Evolutionary conservation across 116 monocot species (phyloP).

Genomic region (Trichopus zeylanicus): DNA sequence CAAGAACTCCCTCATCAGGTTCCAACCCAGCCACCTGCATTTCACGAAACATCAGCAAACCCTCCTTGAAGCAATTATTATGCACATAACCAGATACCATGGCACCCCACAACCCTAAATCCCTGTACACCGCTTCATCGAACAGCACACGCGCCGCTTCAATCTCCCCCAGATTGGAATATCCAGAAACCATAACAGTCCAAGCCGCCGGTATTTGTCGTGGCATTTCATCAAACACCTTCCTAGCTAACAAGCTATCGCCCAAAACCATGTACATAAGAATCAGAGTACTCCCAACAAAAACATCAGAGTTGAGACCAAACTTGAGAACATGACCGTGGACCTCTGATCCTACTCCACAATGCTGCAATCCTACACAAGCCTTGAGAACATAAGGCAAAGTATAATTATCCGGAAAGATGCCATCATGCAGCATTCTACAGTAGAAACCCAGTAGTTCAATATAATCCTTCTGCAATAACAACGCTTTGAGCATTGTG

Average conservation of each 20-base stretch:
- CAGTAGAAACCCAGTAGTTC: slow-evolving; percentile 8
- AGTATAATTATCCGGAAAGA: slow-evolving; percentile 31
- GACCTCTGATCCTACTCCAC: slow-evolving; percentile 7
- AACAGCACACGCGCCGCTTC: slow-evolving; percentile 16
- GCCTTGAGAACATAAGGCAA: slow-evolving; percentile 30
- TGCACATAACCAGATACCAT: slow-evolving; percentile 37
- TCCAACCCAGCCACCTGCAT: slow-evolving; percentile 29
- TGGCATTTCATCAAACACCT: slow-evolving; percentile 26
- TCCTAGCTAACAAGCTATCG: not conserved
- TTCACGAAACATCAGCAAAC: slow-evolving; percentile 24
- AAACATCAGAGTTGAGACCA: slow-evolving; percentile 25
- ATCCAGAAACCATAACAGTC: slow-evolving; percentile 28
- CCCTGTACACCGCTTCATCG: not conserved
- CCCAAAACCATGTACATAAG: slow-evolving; percentile 27
- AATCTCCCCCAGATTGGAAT: slow-evolving; percentile 26
- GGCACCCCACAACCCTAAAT: slow-evolving; percentile 22
- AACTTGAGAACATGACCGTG: slow-evolving; percentile 21
- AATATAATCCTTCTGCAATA: slow-evolving; percentile 5
- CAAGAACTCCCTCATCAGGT: slow-evolving; percentile 21
- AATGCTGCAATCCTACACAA: slow-evolving; percentile 12
- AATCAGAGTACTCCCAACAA: slow-evolving; percentile 27
- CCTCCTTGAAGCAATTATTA: slow-evolving; percentile 42
- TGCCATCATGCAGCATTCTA: slow-evolving; percentile 6
- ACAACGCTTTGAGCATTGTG: slow-evolving; percentile 36
- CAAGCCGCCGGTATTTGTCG: slow-evolving; percentile 14